These are phyloP conservation scores for Ustanciosporium gigantosporum DNA, from an alignment of 1,284 basidiomycete genomes.

Conservation along the genomic window DNA sequence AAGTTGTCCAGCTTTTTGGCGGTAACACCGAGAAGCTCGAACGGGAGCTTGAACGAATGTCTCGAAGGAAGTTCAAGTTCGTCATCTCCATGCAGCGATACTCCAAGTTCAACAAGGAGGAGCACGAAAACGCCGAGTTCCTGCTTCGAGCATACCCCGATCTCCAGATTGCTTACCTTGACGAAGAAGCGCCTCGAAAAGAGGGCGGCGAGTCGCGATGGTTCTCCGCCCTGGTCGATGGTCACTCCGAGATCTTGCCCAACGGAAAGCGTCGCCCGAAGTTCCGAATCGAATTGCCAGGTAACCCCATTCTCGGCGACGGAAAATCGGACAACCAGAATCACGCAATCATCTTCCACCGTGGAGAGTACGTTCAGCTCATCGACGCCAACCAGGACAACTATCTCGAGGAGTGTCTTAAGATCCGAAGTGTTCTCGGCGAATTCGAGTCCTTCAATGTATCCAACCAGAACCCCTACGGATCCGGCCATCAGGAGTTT, in stretches of 20 bases:
- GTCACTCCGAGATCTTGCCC: slow-evolving; percentile 91
- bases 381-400: slow-evolving; percentile 99
- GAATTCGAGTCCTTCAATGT: slow-evolving; percentile 95
- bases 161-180: slow-evolving; percentile 95
- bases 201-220: slow-evolving; percentile 93
- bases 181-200: slow-evolving; percentile 87
- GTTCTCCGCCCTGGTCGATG: slow-evolving; percentile 95
- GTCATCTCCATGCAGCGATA: slow-evolving; percentile 99
- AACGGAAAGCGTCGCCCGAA: slow-evolving; percentile 89
- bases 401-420: slow-evolving; percentile 98
- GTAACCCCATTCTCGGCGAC: slow-evolving; percentile 97
- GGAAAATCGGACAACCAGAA: slow-evolving; percentile 99
- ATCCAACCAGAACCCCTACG: slow-evolving; percentile 86
- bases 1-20: slow-evolving; percentile 93
- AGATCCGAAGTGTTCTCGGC: slow-evolving; percentile 96
- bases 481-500: slow-evolving; percentile 70
- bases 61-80: slow-evolving; percentile 97
- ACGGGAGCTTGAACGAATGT: slow-evolving; percentile 95
- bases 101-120: slow-evolving; percentile 99
- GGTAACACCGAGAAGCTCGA: slow-evolving; percentile 97
- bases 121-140: slow-evolving; percentile 98
- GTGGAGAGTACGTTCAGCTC: slow-evolving; percentile 96
- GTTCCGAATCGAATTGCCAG: slow-evolving; percentile 97
- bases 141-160: slow-evolving; percentile 97
- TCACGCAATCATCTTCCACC: slow-evolving; percentile 98